Percentiles rank a stretch among this genome's conserved stretches.
Evolutionary conservation across 164 flowering plant species (phyloP).

Genomic region (Aristolochia contorta): DNA sequence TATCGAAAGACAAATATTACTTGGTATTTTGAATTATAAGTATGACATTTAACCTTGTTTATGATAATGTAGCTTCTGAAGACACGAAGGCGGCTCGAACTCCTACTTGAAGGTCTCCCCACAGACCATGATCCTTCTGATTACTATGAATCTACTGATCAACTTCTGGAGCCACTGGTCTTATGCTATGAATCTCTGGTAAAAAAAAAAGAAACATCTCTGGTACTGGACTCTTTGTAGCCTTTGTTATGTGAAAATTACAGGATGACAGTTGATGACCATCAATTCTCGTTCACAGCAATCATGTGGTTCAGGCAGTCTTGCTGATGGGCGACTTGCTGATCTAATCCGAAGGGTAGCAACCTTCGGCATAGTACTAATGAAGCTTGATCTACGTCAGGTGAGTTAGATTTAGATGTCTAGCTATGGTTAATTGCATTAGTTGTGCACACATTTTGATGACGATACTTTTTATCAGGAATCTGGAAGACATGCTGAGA

Average conservation of each 20-base stretch:
- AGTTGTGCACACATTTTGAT: neutral
- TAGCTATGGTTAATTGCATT: no score
- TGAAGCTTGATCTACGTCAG: constrained; percentile 99
- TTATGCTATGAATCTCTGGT: constrained; percentile 91
- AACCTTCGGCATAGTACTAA: constrained; percentile 78
- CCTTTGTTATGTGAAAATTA: neutral
- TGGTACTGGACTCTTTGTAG: neutral
- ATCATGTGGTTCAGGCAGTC: constrained; percentile 71
- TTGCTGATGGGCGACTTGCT: constrained; percentile 92
- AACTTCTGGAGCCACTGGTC: constrained; percentile 74
- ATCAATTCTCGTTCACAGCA: constrained; percentile 41
- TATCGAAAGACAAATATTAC: neutral
- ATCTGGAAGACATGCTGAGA: constrained; percentile 83
- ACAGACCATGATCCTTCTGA: constrained; percentile 66
- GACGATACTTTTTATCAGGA: constrained; percentile 35
- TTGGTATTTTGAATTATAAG: neutral
- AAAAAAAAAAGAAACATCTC: constrained; percentile 6
- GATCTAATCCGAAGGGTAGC: constrained; percentile 87
- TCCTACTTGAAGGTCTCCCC: constrained; percentile 85
- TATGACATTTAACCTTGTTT: neutral
- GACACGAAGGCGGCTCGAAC: constrained; percentile 64
- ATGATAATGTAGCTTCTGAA: constrained; percentile 48
- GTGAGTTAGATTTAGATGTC: constrained; percentile 23
- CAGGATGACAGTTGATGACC: constrained; percentile 1
- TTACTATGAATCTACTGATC: constrained; percentile 71